Percentiles rank a stretch among this genome's conserved stretches.
phyloP scores from a whole-genome alignment of 495 filamentous ascomycete genomes.

The Barbatosphaeria neglecta region DNA sequence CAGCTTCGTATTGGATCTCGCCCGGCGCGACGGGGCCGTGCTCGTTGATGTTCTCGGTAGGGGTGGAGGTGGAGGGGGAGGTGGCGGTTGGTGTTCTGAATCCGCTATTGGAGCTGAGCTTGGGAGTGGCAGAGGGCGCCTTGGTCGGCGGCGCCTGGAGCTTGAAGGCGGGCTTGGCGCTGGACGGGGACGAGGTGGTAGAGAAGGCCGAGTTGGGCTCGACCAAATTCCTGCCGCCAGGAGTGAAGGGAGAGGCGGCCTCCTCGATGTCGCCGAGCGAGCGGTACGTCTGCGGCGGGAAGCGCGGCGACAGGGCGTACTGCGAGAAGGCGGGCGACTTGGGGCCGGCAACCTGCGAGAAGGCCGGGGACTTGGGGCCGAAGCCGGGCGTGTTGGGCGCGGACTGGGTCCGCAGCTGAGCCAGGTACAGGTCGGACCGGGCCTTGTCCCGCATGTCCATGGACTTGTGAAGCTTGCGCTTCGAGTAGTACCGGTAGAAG shows the following conservation, averaged over 20 bases:
- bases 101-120: slow-evolving; percentile 42
- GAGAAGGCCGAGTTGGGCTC: slow-evolving; percentile 36
- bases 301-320: slow-evolving; percentile 41
- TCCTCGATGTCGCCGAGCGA: slow-evolving; percentile 37
- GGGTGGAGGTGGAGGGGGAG: slow-evolving; percentile 11
- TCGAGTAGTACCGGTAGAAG: slow-evolving; percentile 94
- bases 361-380: slow-evolving; percentile 48
- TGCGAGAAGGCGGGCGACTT: slow-evolving; percentile 43
- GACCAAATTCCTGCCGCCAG: slow-evolving; percentile 21
- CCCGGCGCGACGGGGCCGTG: slow-evolving; percentile 45
- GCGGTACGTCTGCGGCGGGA: slow-evolving; percentile 38
- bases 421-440: slow-evolving; percentile 87
- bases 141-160: slow-evolving; percentile 73
- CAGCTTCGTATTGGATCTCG: slow-evolving; percentile 54
- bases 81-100: slow-evolving; percentile 33
- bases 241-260: slow-evolving; percentile 33
- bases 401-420: slow-evolving; percentile 82
- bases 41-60: slow-evolving; percentile 15
- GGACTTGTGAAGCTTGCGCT: slow-evolving; percentile 84
- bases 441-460: slow-evolving; percentile 94
- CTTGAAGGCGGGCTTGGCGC: slow-evolving; percentile 40
- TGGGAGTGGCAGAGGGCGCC: slow-evolving; percentile 63
- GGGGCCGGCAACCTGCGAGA: slow-evolving; percentile 49
- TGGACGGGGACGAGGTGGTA: slow-evolving; percentile 18
- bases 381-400: slow-evolving; percentile 91